Evolutionary conservation across 2,329 filamentous ascomycete species (phyloP), one percentile per base, ranked within the genome.

Genomic region (Rhytidhysteron rufulum): DNA sequence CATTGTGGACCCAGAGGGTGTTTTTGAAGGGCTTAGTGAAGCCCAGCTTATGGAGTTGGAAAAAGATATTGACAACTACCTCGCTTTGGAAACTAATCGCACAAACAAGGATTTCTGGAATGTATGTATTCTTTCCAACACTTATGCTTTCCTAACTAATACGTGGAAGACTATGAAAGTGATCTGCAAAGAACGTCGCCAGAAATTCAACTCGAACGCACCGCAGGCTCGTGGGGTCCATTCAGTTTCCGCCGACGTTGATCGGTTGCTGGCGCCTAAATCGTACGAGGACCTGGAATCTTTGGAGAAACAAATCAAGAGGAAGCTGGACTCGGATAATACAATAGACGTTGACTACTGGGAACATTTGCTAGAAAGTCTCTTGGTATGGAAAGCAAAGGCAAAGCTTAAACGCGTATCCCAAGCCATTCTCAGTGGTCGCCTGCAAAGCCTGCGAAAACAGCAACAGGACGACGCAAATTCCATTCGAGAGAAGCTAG

Each of bases 341-440:
- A 83, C 87, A 8, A 91, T 98, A 50, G 93, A 98, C 65, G 88
- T 86, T 2, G 93, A 98, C 67, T 98, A 97, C 64, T 98, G 93
- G 93, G 88, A 95, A 60, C 88, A 95, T 60, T 74, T 98, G 13
- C 73, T 98, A 45, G 83, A 83, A 50, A 94, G 84, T 59, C 71
- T 98, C 47, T 74, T 86, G 5, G 82, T 95, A 1, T 96, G 88
- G 82, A 97, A 97, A 69, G 88, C 93, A 24, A 89, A 87, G 63
- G 88, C 89, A 2, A 88, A 85, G 62, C 69, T 98, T 39, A 82
- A 82, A 50, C 83, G 80, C 46, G 82, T 96, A 13, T 90, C 84
- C 50, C 81, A 87, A 49, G 80, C 80, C 10, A 86, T 96, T 46
- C 77, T 85, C 47, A 79, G 81, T 41, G 83, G 79, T 51, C 80